phyloP scores from a whole-genome alignment of 331 rosid species.

The Saraca asoca region DNA sequence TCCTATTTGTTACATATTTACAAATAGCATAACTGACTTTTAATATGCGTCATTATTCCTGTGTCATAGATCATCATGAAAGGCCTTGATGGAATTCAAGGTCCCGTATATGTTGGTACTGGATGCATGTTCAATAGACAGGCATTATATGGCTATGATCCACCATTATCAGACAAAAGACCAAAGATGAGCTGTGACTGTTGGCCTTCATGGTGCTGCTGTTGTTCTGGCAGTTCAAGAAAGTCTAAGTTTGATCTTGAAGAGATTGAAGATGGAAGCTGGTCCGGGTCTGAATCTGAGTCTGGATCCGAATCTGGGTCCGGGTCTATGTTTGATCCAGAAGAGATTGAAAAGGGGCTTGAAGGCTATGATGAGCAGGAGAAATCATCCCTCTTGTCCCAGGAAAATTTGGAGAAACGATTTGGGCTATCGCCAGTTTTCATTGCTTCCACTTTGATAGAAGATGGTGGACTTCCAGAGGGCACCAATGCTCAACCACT shows the following conservation, averaged over 20 bases:
- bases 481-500: constrained; percentile 57
- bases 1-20: neutral
- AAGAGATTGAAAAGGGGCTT: constrained; percentile 71
- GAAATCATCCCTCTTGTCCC: constrained; percentile 70
- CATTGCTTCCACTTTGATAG: constrained; percentile 79
- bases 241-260: constrained; percentile 69
- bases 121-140: constrained; percentile 92
- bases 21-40: constrained; percentile 14
- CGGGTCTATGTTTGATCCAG: constrained; percentile 59
- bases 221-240: constrained; percentile 58
- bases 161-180: constrained; percentile 66
- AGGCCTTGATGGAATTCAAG: constrained; percentile 97
- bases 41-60: constrained; percentile 32
- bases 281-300: no score
- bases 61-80: constrained; percentile 79
- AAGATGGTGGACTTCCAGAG: constrained; percentile 77
- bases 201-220: constrained; percentile 79
- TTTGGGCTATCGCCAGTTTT: constrained; percentile 89
- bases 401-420: constrained; percentile 66
- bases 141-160: constrained; percentile 87
- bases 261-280: constrained; percentile 62
- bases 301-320: constrained; percentile 33
- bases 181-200: constrained; percentile 85
- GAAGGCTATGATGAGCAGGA: constrained; percentile 77
- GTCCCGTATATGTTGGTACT: constrained; percentile 89